Conservation (phyloP, 140 eudicot species). For the Stevia rebaudiana region DNA sequence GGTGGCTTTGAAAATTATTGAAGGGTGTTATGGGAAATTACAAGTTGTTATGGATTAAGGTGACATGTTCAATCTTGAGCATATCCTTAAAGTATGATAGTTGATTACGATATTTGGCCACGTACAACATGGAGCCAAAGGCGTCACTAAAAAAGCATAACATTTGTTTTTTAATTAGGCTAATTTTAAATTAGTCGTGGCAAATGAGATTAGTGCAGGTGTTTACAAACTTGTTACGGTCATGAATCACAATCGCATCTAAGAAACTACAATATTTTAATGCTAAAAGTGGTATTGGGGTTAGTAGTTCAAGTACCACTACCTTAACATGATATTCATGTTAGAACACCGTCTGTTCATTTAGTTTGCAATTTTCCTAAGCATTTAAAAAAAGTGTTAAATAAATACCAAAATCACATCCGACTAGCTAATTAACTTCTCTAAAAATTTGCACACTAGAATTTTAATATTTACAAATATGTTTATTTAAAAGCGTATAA, state of each 20-base stretch:
- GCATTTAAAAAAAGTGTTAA: background rate
- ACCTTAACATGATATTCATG: constrained; percentile 18
- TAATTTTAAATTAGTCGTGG: constrained; percentile 31
- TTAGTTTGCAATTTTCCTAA: background rate
- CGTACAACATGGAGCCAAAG: constrained; percentile 47
- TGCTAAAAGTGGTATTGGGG: constrained; percentile 15
- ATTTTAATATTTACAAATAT: no score
- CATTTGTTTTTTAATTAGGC: constrained; percentile 12
- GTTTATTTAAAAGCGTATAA: no score
- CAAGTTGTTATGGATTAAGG: constrained; percentile 35
- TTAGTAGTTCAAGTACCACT: constrained; percentile 23
- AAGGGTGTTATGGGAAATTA: constrained; percentile 32
- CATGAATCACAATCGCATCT: constrained; percentile 27
- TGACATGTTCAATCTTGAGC: constrained; percentile 42
- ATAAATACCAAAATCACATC: background rate
- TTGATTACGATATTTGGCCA: constrained; percentile 43
- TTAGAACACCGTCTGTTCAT: constrained; percentile 11
- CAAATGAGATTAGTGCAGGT: constrained; percentile 27
- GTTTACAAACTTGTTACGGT: constrained; percentile 12
- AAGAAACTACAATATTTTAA: constrained; percentile 7
- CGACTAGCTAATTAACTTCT: no score
- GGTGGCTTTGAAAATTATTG: background rate
- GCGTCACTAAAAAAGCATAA: constrained; percentile 34
- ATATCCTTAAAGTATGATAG: constrained; percentile 31
- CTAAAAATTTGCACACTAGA: no score